These are phyloP conservation scores for Haplosporangium gracile DNA, from an alignment of 192 early-diverging fungal genomes.

Conservation along the genomic window DNA sequence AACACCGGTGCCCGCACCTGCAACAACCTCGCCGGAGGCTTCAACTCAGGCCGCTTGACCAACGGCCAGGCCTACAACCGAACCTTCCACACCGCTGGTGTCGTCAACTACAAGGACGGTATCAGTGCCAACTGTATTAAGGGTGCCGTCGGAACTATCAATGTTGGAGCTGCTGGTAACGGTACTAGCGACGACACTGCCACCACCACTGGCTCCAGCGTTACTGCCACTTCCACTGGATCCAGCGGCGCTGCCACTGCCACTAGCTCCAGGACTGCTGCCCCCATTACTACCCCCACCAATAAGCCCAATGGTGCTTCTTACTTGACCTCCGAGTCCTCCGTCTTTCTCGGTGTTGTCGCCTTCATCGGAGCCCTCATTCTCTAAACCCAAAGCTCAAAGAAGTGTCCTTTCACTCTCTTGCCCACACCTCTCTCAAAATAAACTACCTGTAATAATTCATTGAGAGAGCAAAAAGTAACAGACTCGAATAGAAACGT, in stretches of 20 bases:
- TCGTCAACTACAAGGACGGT: conserved; percentile 35
- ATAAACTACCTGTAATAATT: neutral
- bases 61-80: conserved; percentile 15
- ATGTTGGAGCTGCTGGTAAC: neutral
- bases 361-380: conserved; percentile 32
- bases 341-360: conserved; percentile 17
- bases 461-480: neutral
- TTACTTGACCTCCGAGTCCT: conserved; percentile 19
- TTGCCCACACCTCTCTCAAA: neutral
- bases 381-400: conserved; percentile 12
- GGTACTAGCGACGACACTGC: neutral
- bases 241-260: neutral
- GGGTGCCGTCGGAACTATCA: conserved; percentile 23
- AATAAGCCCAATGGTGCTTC: neutral
- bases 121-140: conserved; percentile 14
- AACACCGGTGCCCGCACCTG: conserved; percentile 11
- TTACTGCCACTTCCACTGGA: neutral
- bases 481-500: neutral
- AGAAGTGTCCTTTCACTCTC: neutral
- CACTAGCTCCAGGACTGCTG: conserved; percentile 7
- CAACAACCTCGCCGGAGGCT: conserved; percentile 17
- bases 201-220: neutral
- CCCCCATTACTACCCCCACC: conserved; percentile 19
- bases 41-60: conserved; percentile 27
- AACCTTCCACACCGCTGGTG: conserved; percentile 5